Conservation (phyloP, 345 rosid genomes). For the Acer campestre region DNA sequence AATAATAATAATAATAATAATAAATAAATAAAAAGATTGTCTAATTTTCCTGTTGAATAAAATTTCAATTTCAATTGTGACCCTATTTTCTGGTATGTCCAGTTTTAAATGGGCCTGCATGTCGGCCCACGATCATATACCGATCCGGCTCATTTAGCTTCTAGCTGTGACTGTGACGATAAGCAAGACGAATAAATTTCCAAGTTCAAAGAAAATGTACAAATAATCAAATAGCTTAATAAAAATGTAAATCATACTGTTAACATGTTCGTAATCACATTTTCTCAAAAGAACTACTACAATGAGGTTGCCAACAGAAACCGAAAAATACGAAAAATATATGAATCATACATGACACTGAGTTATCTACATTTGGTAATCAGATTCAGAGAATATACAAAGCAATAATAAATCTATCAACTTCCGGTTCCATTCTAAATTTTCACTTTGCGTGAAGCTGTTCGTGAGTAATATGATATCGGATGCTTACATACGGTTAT, state of each 20-base stretch:
- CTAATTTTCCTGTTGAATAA: not conserved
- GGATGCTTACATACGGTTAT: not conserved
- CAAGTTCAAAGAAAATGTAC: not conserved
- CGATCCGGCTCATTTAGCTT: no score
- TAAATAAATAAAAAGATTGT: not conserved
- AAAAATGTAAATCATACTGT: no score
- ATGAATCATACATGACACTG: not conserved
- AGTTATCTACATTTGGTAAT: not conserved
- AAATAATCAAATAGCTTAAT: not conserved
- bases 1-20: no score
- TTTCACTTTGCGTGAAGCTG: not conserved
- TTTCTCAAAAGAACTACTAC: not conserved
- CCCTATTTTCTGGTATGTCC: no score
- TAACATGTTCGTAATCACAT: not conserved
- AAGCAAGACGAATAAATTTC: no score
- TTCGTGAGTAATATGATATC: not conserved
- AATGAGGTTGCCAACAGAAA: not conserved
- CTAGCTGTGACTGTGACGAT: no score
- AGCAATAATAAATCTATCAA: conserved; percentile 4
- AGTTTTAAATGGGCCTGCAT: not conserved
- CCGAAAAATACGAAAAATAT: not conserved
- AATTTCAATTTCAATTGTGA: not conserved
- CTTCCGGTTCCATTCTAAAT: not conserved
- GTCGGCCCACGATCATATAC: not conserved
- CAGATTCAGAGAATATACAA: conserved; percentile 7